Evolutionary conservation across 768 basidiomycete species (phyloP).

Genomic region (Tephrocybe rancida): DNA sequence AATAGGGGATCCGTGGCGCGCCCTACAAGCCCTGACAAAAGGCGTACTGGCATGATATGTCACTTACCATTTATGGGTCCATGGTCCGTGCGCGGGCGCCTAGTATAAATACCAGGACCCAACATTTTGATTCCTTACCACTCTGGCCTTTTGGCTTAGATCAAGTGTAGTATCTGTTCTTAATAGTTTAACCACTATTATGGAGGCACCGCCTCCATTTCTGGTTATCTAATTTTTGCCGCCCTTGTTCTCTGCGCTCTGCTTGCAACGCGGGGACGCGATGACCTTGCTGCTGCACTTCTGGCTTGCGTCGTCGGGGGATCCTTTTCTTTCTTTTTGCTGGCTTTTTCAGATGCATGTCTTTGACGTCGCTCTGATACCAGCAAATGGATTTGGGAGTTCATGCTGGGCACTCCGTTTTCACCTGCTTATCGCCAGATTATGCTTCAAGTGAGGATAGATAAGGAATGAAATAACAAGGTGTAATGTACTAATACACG

Average conservation of each 20-base stretch:
- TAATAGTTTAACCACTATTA: constrained; percentile 77
- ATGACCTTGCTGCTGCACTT: too few relatives aligned
- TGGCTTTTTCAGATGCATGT: background rate
- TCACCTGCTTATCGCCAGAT: background rate
- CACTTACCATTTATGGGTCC: background rate
- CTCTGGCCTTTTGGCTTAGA: constrained; percentile 97
- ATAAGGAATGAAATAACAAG: too few relatives aligned
- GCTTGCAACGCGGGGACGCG: too few relatives aligned
- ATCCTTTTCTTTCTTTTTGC: constrained; percentile 8
- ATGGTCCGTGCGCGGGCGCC: constrained; percentile 5
- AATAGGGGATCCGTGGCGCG: too few relatives aligned
- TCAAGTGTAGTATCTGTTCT: constrained; percentile 99
- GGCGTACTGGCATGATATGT: too few relatives aligned
- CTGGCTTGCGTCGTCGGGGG: too few relatives aligned
- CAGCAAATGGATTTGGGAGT: constrained; percentile 4
- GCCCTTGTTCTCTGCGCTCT: too few relatives aligned
- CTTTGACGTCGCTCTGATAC: background rate
- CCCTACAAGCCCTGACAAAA: too few relatives aligned
- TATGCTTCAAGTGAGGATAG: too few relatives aligned
- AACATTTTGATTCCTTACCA: constrained; percentile 52
- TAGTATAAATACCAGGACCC: background rate
- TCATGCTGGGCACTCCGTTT: background rate
- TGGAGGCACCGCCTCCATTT: too few relatives aligned
- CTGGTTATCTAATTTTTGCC: too few relatives aligned
- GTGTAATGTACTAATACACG: too few relatives aligned